phyloP scores from a whole-genome alignment of 345 rosid genomes.

The Nasturtium officinale region DNA sequence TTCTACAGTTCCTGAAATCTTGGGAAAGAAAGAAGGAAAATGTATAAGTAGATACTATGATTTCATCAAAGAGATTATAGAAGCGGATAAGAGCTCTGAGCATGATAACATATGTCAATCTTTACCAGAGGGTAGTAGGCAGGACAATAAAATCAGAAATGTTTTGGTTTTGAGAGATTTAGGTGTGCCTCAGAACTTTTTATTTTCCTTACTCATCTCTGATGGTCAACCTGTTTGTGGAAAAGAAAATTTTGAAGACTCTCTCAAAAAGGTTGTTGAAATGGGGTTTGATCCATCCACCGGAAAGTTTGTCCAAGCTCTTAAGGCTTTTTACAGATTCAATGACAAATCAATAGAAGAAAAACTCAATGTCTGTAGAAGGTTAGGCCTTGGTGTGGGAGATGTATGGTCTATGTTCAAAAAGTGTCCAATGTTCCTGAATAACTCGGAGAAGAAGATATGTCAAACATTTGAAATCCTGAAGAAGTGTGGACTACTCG shows the following conservation, averaged over 20 bases:
- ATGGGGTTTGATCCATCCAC: constrained; percentile 39
- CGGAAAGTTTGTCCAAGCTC: constrained; percentile 29
- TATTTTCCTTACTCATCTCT: neutral
- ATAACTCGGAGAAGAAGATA: constrained; percentile 20
- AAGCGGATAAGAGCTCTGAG: neutral
- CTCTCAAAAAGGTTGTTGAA: constrained; percentile 23
- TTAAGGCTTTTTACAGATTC: neutral
- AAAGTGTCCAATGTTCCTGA: constrained; percentile 21
- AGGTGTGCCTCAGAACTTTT: constrained; percentile 26
- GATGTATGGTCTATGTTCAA: constrained; percentile 32
- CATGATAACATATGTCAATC: neutral
- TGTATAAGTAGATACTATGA: neutral
- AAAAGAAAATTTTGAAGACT: constrained; percentile 15
- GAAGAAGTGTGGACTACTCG: constrained; percentile 7
- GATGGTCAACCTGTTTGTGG: neutral
- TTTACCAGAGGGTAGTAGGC: neutral
- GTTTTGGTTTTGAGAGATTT: constrained; percentile 17
- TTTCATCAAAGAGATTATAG: constrained; percentile 1
- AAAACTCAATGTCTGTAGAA: neutral
- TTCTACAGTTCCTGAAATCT: constrained; percentile 16
- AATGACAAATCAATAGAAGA: constrained; percentile 15
- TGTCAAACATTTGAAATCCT: constrained; percentile 3
- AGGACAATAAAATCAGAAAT: constrained; percentile 16
- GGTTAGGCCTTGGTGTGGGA: constrained; percentile 37
- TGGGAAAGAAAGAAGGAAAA: constrained; percentile 12